Conservation (phyloP, 306 rosid genomes). For the Cicer yamashitae region DNA sequence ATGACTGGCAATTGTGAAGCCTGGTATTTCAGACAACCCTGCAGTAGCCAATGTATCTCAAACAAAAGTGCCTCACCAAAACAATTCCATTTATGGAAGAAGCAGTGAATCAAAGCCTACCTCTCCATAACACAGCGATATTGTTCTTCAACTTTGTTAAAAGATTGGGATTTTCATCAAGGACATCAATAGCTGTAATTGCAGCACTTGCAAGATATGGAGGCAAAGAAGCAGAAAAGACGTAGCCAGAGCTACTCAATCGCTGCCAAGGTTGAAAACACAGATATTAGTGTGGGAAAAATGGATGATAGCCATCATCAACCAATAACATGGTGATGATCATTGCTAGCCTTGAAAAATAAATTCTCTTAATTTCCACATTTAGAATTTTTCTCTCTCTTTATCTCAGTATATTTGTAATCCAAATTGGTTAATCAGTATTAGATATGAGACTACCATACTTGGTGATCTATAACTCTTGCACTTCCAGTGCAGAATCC, state of each 20-base stretch:
- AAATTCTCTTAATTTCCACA: conserved; percentile 22
- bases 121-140: conserved; percentile 67
- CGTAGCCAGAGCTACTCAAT: conserved; percentile 94
- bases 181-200: conserved; percentile 82
- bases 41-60: conserved; percentile 49
- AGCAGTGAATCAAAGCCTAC: conserved; percentile 53
- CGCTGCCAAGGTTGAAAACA: conserved; percentile 65
- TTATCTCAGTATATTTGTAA: conserved; percentile 1
- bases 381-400: conserved; percentile 1
- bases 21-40: conserved; percentile 70
- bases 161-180: conserved; percentile 84
- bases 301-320: conserved; percentile 30
- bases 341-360: conserved; percentile 35
- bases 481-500: conserved; percentile 98
- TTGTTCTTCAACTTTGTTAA: conserved; percentile 75
- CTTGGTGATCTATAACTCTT: conserved; percentile 97
- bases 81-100: conserved; percentile 4
- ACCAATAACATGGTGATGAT: conserved; percentile 26
- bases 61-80: conserved; percentile 24
- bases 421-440: conserved; percentile 43
- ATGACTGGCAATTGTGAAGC: conserved; percentile 73
- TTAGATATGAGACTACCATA: conserved; percentile 52
- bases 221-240: conserved; percentile 97
- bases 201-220: conserved; percentile 97
- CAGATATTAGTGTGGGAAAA: conserved; percentile 40